These are phyloP conservation scores for Tranzscheliella williamsii DNA, from an alignment of 1,284 basidiomycete species.

Conservation along the genomic window DNA sequence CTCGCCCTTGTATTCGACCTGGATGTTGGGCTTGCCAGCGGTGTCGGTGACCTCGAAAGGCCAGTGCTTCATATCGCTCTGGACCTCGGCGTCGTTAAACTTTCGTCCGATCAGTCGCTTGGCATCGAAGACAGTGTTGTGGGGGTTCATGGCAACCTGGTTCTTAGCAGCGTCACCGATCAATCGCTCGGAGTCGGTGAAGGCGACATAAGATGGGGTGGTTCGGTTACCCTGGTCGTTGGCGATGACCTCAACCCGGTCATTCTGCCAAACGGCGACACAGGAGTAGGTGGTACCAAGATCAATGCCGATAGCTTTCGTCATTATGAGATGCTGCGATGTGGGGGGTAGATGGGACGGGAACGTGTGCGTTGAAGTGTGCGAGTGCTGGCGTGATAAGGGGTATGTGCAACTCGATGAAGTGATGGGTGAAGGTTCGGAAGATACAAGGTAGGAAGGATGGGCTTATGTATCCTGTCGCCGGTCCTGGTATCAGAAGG, in stretches of 20 bases:
- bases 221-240: slow-evolving; percentile 98
- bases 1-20: slow-evolving; percentile 87
- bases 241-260: slow-evolving; percentile 88
- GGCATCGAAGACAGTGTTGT: slow-evolving; percentile 74
- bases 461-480: slow-evolving; percentile 21
- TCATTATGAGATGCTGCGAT: slow-evolving; percentile 41
- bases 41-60: slow-evolving; percentile 87
- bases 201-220: slow-evolving; percentile 70
- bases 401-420: slow-evolving; percentile 36
- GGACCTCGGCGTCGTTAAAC: slow-evolving; percentile 83
- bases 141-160: slow-evolving; percentile 72
- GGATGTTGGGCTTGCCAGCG: slow-evolving; percentile 80
- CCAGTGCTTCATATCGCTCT: slow-evolving; percentile 92
- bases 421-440: slow-evolving; percentile 2
- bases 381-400: slow-evolving; percentile 12
- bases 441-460: not conserved
- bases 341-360: not conserved
- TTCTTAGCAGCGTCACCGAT: slow-evolving; percentile 93
- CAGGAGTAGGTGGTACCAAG: slow-evolving; percentile 74
- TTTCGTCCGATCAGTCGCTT: slow-evolving; percentile 88
- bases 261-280: slow-evolving; percentile 91
- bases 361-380: not conserved
- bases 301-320: slow-evolving; percentile 90
- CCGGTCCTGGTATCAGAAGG: no score
- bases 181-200: slow-evolving; percentile 80